Base-by-base conservation (phyloP, 1,284 basidiomycete species). In the Mycena citricolor region DNA sequence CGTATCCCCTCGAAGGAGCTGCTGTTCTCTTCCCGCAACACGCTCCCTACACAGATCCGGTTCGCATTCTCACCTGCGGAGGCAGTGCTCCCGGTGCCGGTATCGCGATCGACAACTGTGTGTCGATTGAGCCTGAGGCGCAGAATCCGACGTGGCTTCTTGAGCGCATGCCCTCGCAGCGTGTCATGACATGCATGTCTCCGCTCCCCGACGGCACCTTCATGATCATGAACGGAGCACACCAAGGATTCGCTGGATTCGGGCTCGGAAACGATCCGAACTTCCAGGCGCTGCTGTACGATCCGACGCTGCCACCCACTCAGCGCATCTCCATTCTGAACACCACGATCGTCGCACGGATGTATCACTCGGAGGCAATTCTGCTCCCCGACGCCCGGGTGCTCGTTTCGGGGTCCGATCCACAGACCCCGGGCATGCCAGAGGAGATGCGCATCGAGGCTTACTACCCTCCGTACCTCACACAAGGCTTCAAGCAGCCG, bases 361-460 rank as follows among this genome's bases (percentile, higher is more conserved):
- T 94, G 58, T 94, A 94, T 57, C 90, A 94, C 59, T 86, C 83
- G 0, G 86, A 87, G 59, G 73, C 77, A 47, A 66, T 65, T 20
- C 69, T 79, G 6, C 67, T 78, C n/a, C 68, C 69, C 0, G 77
- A 81, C 44, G 82, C 79, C 4, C 71, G 75, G 1, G 70, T 85
- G 8, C 61, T 82, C 30, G 67, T 90, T 31, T 84, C 84, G 3
- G 89, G 89, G 0, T 82, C 81, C 11, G 88, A 89, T 57, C 83
- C 84, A 1, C 66, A 81, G 59, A 79, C 74, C 7, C 51, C 71
- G 54, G 63, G 69, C 46, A 81, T 78, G 54, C 78, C 74, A 0
- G 81, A 89, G 39, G 87, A 90, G 55, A 80, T 84, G 65, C 68
- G 86, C 4, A 70, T 90, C 33, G 89, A 90, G 65, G 83, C 83